Evolutionary conservation across 805 yeast genomes (phyloP), one percentile per base, ranked within the genome.

Genomic region (Tanozyma kutaoensis): DNA sequence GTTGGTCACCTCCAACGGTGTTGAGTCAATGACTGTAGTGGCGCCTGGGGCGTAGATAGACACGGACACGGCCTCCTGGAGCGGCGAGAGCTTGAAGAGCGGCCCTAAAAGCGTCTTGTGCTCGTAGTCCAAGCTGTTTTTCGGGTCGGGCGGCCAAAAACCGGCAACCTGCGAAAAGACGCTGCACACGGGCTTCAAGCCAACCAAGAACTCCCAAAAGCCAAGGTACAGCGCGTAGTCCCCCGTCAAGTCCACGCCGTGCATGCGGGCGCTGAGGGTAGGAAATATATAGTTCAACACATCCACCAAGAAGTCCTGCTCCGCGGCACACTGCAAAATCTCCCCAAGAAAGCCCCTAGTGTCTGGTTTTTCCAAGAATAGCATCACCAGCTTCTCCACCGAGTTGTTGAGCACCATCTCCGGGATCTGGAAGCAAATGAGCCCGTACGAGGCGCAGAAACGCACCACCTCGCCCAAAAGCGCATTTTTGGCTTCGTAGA

Each of bases 81-180:
- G 52, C 0, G 95, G 94, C 1, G 94, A 80, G 14, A 84, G 51
- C 31, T 75, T 60, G 29, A 82, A 64, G 17, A 84, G 58, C 6
- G 93, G 78, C 3, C 96, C 97, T 29, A 88, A 52, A 12, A 81
- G 49, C 0, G 94, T 70, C 14, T 60, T 57, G 11, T 55, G 53
- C 42, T 80, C 93, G 40, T 67, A 66, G 24, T 65, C 62, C 12
- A 64, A 50, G 1, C 77, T 70, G 8, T 65, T 52, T 4, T 38
- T 28, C 10, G 48, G 36, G 26, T 58, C 50, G 6, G 61, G 59
- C 1, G 62, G 55, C 7, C 69, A 59, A 43, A 77, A 76, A 1
- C 63, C 62, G 25, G 71, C 68, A 22, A 74, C 53, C 36, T 69
- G 55, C 2, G 82, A 62, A 34, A 84, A 64, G 1, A 61, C 44